Percentiles rank a stretch among this genome's conserved stretches.
These are phyloP conservation scores for Sabuloglossum arenarium DNA, from an alignment of 495 filamentous ascomycete genomes.

Conservation along the genomic window DNA sequence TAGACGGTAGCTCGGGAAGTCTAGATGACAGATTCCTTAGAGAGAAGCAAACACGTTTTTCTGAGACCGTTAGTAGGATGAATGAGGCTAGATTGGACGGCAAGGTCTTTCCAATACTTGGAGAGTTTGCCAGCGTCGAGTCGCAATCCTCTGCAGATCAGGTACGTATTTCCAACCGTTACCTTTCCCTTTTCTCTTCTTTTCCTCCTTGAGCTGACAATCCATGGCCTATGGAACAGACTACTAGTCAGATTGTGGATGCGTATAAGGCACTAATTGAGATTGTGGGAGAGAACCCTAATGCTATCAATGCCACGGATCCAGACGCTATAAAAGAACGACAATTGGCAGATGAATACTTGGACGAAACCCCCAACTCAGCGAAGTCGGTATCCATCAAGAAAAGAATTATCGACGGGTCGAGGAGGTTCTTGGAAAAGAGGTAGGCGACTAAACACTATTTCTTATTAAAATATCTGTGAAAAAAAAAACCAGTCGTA, in stretches of 20 bases:
- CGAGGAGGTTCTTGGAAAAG: conserved; percentile 52
- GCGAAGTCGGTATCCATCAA: conserved; percentile 35
- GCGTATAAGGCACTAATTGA: conserved; percentile 59
- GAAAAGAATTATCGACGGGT: conserved; percentile 58
- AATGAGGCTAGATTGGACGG: conserved; percentile 49
- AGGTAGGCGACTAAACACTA: conserved; percentile 17
- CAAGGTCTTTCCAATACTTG: conserved; percentile 42
- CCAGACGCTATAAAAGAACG: conserved; percentile 43
- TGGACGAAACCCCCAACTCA: conserved; percentile 48
- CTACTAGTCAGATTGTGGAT: conserved; percentile 38
- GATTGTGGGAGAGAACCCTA: conserved; percentile 45
- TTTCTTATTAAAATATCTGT: conserved; percentile 2
- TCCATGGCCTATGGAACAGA: background rate
- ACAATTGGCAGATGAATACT: conserved; percentile 51
- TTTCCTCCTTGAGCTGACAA: background rate
- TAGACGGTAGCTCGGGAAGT: conserved; percentile 21
- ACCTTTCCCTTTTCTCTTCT: background rate
- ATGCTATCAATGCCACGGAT: conserved; percentile 27
- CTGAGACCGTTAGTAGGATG: conserved; percentile 52
- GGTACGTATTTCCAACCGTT: conserved; percentile 17
- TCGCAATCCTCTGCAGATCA: conserved; percentile 37
- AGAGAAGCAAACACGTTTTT: conserved; percentile 61
- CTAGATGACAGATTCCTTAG: conserved; percentile 51
- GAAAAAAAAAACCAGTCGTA: background rate
- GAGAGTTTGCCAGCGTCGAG: conserved; percentile 54